phyloP scores from a whole-genome alignment of 1,139 yeast genomes.

The Starmera stellimalicola region DNA sequence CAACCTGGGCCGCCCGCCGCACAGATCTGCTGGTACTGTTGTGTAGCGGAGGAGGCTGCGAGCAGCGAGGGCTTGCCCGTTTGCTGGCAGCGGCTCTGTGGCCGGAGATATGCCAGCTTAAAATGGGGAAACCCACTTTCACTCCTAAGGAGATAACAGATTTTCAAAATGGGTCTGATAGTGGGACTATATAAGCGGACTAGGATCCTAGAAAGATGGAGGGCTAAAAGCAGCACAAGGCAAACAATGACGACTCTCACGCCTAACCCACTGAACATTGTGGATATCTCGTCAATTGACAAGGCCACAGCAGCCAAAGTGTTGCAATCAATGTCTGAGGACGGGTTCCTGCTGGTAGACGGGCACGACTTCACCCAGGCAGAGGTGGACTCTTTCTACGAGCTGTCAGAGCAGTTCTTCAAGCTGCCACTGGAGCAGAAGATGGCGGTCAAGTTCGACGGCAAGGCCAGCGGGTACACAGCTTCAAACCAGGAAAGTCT shows the following conservation, averaged over 20 bases:
- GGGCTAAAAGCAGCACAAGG: no score
- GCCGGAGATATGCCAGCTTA: no score
- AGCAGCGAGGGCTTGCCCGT: no score
- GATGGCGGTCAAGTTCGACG: constrained; percentile 34
- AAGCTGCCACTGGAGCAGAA: constrained; percentile 42
- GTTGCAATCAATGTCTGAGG: constrained; percentile 53
- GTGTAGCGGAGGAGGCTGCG: no score
- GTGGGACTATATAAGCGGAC: no score
- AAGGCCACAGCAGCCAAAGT: constrained; percentile 39
- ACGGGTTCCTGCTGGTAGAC: constrained; percentile 65
- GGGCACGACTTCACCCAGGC: constrained; percentile 56
- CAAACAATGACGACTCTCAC: not conserved
- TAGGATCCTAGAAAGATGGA: no score
- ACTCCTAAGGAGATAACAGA: no score
- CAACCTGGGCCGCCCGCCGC: no score
- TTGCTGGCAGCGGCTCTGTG: no score
- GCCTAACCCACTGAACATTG: constrained; percentile 32
- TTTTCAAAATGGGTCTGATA: no score
- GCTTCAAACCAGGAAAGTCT: constrained; percentile 49
- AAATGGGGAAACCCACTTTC: no score
- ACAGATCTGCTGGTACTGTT: no score
- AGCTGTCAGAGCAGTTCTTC: constrained; percentile 47
- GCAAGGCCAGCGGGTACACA: constrained; percentile 55
- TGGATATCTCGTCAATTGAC: constrained; percentile 45
- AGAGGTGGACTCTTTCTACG: constrained; percentile 49